A percentile compares a stretch with the other conserved stretches of the same genome.
Conservation (phyloP, 192 early-diverging fungal genomes). For the Coemansia sp. region DNA sequence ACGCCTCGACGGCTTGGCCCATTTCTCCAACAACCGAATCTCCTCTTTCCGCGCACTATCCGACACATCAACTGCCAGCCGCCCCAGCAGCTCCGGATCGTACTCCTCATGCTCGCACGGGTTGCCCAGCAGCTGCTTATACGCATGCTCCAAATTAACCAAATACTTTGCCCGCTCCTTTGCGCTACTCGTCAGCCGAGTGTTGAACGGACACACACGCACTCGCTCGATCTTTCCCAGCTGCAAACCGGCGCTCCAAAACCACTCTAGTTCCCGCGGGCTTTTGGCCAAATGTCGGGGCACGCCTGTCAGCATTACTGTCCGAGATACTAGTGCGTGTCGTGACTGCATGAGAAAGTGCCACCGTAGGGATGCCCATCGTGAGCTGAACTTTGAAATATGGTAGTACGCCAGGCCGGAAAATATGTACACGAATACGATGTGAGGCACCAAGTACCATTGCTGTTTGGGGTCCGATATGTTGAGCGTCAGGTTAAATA, state of each 20-base stretch:
- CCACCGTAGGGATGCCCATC: constrained; percentile 56
- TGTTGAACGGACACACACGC: constrained; percentile 62
- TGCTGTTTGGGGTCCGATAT: constrained; percentile 36
- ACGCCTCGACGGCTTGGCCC: constrained; percentile 32
- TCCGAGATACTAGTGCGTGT: constrained; percentile 57
- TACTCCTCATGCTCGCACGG: constrained; percentile 66
- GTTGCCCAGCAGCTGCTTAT: constrained; percentile 65
- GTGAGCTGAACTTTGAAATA: constrained; percentile 49
- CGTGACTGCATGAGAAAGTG: constrained; percentile 55
- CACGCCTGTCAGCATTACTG: constrained; percentile 69
- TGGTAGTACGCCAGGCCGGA: constrained; percentile 55
- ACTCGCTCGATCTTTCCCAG: constrained; percentile 67
- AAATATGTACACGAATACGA: constrained; percentile 53
- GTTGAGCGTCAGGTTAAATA: constrained; percentile 51
- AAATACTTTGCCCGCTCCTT: constrained; percentile 59
- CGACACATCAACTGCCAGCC: constrained; percentile 22
- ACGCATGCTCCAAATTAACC: constrained; percentile 59
- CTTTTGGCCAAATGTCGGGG: constrained; percentile 54
- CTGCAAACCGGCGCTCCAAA: constrained; percentile 60
- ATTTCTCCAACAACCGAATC: constrained; percentile 22
- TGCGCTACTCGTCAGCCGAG: constrained; percentile 57
- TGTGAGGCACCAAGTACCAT: constrained; percentile 49
- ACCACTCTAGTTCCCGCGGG: constrained; percentile 65
- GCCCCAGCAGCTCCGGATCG: constrained; percentile 51
- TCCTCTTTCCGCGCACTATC: constrained; percentile 27